These are phyloP conservation scores for Verticillium isaacii DNA, from an alignment of 2,329 filamentous ascomycete species.

Conservation along the genomic window DNA sequence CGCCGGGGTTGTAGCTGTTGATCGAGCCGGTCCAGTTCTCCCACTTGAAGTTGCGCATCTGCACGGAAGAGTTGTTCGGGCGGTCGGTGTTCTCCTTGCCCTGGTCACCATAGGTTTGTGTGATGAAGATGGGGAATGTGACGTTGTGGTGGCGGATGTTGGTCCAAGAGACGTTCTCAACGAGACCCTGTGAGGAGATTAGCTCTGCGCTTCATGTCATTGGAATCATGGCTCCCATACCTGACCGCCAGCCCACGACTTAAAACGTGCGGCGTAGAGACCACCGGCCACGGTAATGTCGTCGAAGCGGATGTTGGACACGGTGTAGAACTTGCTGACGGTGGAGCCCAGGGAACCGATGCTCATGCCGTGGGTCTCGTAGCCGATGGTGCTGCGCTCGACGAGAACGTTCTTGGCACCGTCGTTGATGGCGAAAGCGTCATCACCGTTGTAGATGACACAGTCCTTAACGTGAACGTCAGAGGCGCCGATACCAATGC, in stretches of 20 bases:
- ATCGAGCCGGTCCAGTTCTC: slow-evolving; percentile 33
- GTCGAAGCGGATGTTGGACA: slow-evolving; percentile 35
- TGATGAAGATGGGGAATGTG: slow-evolving; percentile 40
- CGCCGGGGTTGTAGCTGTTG: slow-evolving; percentile 34
- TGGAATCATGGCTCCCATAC: background rate
- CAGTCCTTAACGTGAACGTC: slow-evolving; percentile 22
- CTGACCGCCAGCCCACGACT: slow-evolving; percentile 34
- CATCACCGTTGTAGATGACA: slow-evolving; percentile 36
- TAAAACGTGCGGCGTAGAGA: slow-evolving; percentile 37
- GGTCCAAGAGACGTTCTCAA: slow-evolving; percentile 36
- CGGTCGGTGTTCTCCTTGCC: slow-evolving; percentile 22
- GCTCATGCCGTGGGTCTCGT: slow-evolving; percentile 36
- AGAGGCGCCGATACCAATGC: slow-evolving; percentile 24
- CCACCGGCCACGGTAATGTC: slow-evolving; percentile 34
- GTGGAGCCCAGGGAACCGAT: slow-evolving; percentile 34
- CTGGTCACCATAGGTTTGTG: slow-evolving; percentile 37
- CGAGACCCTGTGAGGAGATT: slow-evolving; percentile 24
- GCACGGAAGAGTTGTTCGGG: slow-evolving; percentile 32
- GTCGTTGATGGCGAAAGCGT: slow-evolving; percentile 33
- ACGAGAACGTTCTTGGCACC: slow-evolving; percentile 32
- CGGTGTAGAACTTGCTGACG: slow-evolving; percentile 22
- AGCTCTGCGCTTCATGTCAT: background rate
- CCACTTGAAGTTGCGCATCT: slow-evolving; percentile 37
- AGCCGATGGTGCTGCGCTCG: slow-evolving; percentile 33
- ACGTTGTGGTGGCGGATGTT: slow-evolving; percentile 37